These are phyloP conservation scores for Cryptosporidium baileyi DNA, from an alignment of 169 alveolate genomes.

Conservation along the genomic window DNA sequence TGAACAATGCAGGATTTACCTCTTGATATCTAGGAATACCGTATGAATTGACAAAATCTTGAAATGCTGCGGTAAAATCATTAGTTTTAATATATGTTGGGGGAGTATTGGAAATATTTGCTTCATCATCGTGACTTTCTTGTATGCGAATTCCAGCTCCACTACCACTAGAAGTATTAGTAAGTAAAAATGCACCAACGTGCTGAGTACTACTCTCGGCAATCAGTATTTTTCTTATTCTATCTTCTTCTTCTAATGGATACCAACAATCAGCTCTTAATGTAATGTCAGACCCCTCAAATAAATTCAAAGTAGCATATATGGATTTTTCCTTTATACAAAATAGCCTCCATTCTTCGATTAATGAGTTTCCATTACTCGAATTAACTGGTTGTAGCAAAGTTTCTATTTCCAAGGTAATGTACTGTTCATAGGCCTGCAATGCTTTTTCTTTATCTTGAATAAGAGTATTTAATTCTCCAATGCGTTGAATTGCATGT, in stretches of 20 bases:
- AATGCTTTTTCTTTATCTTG: constrained; percentile 88
- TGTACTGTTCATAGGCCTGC: constrained; percentile 87
- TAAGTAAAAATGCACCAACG: constrained; percentile 83
- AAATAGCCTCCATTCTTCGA: constrained; percentile 93
- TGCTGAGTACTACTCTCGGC: constrained; percentile 77
- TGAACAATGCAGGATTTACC: constrained; percentile 96
- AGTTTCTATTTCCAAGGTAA: constrained; percentile 84
- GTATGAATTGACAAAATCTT: constrained; percentile 97
- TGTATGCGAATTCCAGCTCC: constrained; percentile 66
- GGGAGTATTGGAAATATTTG: constrained; percentile 80
- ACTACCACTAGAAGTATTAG: constrained; percentile 73
- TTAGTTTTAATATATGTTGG: constrained; percentile 96
- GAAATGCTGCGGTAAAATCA: constrained; percentile 89
- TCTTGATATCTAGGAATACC: constrained; percentile 99
- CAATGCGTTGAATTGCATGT: constrained; percentile 75
- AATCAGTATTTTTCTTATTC: constrained; percentile 81
- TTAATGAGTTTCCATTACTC: constrained; percentile 83
- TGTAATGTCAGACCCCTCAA: constrained; percentile 90
- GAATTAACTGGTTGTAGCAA: constrained; percentile 83
- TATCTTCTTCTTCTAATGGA: constrained; percentile 89
- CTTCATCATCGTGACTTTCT: constrained; percentile 80
- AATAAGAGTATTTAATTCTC: constrained; percentile 80
- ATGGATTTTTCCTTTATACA: constrained; percentile 93
- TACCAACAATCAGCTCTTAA: constrained; percentile 97
- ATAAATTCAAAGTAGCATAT: constrained; percentile 89